Conservation (phyloP, 345 rosid genomes). For the Anacardium occidentale region DNA sequence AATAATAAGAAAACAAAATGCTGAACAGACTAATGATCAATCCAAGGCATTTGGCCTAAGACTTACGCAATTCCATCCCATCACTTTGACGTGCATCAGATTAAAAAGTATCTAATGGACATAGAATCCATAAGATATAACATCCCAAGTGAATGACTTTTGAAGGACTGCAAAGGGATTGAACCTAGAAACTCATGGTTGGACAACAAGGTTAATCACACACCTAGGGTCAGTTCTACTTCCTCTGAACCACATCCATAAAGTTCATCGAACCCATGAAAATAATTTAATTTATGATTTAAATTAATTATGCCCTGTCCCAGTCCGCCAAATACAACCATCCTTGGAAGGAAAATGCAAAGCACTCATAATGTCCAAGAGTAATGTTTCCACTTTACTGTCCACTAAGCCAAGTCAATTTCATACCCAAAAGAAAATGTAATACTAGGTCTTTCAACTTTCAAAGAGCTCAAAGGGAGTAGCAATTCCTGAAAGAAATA, state of each 20-base stretch:
- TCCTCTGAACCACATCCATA: background rate
- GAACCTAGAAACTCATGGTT: background rate
- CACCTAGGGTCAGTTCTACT: background rate
- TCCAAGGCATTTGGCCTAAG: background rate
- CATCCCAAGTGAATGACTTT: background rate
- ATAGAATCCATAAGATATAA: background rate
- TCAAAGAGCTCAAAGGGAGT: no score
- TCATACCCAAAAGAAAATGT: background rate
- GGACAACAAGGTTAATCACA: background rate
- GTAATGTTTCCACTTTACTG: background rate
- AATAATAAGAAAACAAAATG: no score
- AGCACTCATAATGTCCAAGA: background rate
- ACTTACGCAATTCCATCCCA: background rate
- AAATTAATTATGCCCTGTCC: background rate
- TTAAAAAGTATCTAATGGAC: no score
- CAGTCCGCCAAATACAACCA: background rate
- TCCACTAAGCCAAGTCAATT: background rate
- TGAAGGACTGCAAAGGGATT: background rate
- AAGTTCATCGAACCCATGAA: background rate
- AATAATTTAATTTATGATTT: background rate
- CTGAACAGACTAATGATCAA: background rate
- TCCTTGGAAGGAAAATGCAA: background rate
- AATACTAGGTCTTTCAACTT: no score
- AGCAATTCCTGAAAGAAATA: no score
- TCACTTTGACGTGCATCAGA: background rate